Evolutionary conservation across 2,329 filamentous ascomycete species (phyloP), one percentile per base, ranked within the genome.

Genomic region (Fusarium devonianum): DNA sequence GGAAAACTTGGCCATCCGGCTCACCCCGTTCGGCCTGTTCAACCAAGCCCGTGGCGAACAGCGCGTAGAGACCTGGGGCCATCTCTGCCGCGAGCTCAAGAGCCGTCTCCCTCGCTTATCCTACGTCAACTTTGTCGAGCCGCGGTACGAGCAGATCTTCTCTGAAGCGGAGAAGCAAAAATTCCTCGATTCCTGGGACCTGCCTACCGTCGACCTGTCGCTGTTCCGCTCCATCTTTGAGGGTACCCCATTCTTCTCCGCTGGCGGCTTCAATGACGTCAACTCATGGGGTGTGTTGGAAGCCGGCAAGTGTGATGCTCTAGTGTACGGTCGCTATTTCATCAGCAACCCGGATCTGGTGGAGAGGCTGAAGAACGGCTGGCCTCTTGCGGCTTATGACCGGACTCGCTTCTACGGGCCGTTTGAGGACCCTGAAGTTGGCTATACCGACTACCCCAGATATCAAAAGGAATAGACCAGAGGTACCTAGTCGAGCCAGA

Each of bases 71-170:
- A 82, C 78, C 0, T 83, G 79, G 77, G 70, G 72, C 3, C 67
- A 76, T 51, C 68, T 83, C 5, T 82, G 77, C 52, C 68, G 69
- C 29, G 69, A 77, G 49, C 60, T 83, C 51, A 82, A 82, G 64
- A 61, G 64, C 36, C 60, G 64, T 5, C 67, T 72, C 8, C 76
- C 76, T 0, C 57, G 65, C 4, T 63, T 83, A n/a, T 76, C 76
- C 3, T 84, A 83, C 53, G 75, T 83, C 12, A 79, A 76, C 67
- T 80, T 83, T 33, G 72, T 84, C 36, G 81, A 83, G 65, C 79
- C 80, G 54, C 72, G 76, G 12, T 82, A 74, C 60, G 80, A 83
- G 48, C 79, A 83, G 62, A 73, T 82, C 26, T 74, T 77, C 55
- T 77, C 71, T 21, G 66, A 71, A 11, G 63, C 69, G 9, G 76